Evolutionary conservation across 2,329 filamentous ascomycete genomes (phyloP), one percentile per base, ranked within the genome.

Genomic region (Ceratocystiopsis sp.): DNA sequence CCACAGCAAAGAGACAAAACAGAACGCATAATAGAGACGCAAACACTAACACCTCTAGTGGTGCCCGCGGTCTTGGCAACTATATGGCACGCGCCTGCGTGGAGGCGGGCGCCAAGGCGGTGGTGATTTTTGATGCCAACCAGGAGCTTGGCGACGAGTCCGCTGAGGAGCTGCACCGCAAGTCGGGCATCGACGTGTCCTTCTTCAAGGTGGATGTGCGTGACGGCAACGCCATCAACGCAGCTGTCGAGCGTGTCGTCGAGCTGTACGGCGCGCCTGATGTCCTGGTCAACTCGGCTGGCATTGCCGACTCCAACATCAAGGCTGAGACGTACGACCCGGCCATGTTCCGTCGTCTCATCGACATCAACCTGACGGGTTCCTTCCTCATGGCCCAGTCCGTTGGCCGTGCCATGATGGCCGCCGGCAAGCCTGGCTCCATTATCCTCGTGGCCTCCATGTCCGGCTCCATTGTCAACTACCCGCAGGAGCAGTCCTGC

Each of bases 401-500:
- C n/a, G 73, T 80, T 19, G 79, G 76, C 37, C 73, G 73, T 44
- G 66, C 73, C 53, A 85, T 85, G 79, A 85, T 86, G 62, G 65
- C 68, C n/a, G 71, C 74, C 44, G 69, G 71, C 55, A 78, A 77
- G 61, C 75, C 77, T 13, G 82, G 82, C 37, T 79, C 73, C 54
- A 80, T 87, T 56, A 69, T 87, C 55, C 73, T 85, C 48, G 75
- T 86, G 42, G 80, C 80, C 32, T 84, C 78, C 54, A 86, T 89
- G 82, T 84, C 80, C 41, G 84, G 82, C 51, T 75, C 76, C 63
- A 76, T 89, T 50, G 83, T 86, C 69, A 89, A 89, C 73, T 86
- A 78, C 66, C 83, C 82, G 8, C 82, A 87, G 63, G 79, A 85
- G 65, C 82, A 87, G 64, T 76, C 69, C 39, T 83, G 78, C 62